Base-by-base conservation (phyloP, 495 filamentous ascomycete species). In the Hypoxylon fuscum region DNA sequence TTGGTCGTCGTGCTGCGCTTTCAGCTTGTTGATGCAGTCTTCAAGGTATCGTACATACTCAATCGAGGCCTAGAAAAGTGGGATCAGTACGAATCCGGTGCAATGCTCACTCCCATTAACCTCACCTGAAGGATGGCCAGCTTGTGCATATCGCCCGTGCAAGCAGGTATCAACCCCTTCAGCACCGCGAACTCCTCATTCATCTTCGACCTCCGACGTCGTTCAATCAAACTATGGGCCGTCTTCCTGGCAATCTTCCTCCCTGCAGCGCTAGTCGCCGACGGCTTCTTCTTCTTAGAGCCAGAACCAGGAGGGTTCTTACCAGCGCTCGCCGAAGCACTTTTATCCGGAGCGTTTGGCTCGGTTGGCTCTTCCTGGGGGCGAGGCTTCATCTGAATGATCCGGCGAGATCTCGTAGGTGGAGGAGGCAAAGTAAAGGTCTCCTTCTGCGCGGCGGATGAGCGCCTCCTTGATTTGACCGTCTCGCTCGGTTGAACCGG, bases 41-140 rank as follows among this genome's bases (percentile, higher is more conserved):
- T 98, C 91, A 1, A 98, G 85, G 67, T 98, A 98, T 57, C 90
- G 90, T 55, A 97, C 87, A 69, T 98, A 98, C 65, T 98, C 95
- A 66, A 98, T 98, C 62, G 92, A 96, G 15, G 95, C 90, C 93
- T 96, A 50, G 20, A 31, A 5, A 11, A 20, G 20, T 5, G 38
- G 15, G 2, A 49, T 65, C 10, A 66, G 25, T 38, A 57, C 14
- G 27, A 23, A 54, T 31, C 50, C 32, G 49, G 35, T 20, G 41
- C 14, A 12, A 8, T 2, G 0, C 21, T 45, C 14, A 17, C 54
- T 31, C 21, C 25, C 2, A 1, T 23, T 31, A 10, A 41, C 74
- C 81, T 53, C 75, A 95, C 95, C 87, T 97, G 92, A 43, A 98
- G 79, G 60, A 98, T 97, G 1, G 92, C 93, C 44, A 98, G 81